Conservation (phyloP, 2,329 filamentous ascomycete genomes). For the Colletotrichum costaricense region DNA sequence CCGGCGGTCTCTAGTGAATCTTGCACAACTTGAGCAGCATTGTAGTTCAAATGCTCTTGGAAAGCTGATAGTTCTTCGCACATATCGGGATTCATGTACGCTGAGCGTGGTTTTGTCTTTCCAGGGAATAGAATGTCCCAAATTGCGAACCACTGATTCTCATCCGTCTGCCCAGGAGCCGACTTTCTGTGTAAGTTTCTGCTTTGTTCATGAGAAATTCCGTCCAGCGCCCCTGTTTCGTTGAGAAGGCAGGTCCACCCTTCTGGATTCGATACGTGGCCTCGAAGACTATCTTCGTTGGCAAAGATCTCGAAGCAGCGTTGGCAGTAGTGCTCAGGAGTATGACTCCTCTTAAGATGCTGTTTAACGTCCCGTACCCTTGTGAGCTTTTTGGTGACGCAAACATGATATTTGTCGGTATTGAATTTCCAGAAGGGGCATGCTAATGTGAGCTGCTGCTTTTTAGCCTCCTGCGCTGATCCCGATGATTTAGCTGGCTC, state of each 20-base stretch:
- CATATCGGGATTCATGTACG: background rate
- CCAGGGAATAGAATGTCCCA: background rate
- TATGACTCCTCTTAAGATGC: background rate
- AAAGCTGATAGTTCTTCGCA: background rate
- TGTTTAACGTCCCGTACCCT: background rate
- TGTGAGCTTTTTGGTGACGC: background rate
- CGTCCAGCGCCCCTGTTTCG: background rate
- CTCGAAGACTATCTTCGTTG: background rate
- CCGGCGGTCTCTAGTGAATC: no score
- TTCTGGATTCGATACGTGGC: background rate
- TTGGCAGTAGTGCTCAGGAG: background rate
- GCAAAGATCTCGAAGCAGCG: background rate
- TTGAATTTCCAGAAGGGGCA: background rate
- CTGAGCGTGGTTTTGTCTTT: background rate
- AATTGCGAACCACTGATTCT: background rate
- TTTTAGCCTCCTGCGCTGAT: background rate
- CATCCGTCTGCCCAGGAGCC: no score
- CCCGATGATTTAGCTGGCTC: no score
- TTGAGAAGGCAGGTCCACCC: background rate
- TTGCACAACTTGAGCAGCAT: no score
- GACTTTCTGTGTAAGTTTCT: background rate
- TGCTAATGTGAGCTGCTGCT: background rate
- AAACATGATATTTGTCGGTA: background rate
- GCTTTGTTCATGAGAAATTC: background rate
- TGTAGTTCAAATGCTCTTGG: background rate